phyloP scores from a whole-genome alignment of 2,329 filamentous ascomycete species.

The Claviceps cyperi region DNA sequence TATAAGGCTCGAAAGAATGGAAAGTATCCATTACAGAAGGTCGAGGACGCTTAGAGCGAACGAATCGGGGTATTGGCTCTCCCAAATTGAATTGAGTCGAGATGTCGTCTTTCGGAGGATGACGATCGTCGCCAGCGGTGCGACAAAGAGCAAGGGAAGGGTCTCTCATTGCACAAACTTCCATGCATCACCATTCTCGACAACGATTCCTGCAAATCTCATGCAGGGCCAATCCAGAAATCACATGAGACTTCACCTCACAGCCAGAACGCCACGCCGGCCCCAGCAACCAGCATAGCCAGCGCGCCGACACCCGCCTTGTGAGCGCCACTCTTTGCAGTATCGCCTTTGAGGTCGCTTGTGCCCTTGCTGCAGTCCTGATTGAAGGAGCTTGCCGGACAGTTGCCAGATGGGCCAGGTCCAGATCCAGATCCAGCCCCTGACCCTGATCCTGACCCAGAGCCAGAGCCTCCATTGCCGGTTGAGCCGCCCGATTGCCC shows the following conservation, averaged over 20 bases:
- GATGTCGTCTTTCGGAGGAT: too few relatives aligned
- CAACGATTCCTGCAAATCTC: too few relatives aligned
- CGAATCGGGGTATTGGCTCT: too few relatives aligned
- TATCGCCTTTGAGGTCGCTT: conserved; percentile 10
- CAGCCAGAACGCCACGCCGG: conserved; percentile 21
- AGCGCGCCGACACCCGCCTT: conserved; percentile 21
- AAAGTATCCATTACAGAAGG: too few relatives aligned
- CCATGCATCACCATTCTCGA: too few relatives aligned
- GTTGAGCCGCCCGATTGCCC: neutral
- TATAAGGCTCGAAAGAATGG: too few relatives aligned
- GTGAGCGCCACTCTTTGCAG: conserved; percentile 18
- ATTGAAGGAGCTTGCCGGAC: conserved; percentile 24
- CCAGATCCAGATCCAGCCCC: too few relatives aligned
- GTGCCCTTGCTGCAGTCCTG: conserved; percentile 21
- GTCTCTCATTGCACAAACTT: too few relatives aligned
- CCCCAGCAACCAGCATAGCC: conserved; percentile 23
- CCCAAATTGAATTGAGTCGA: too few relatives aligned
- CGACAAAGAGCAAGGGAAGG: neutral
- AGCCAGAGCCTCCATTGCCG: conserved; percentile 13
- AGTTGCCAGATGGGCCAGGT: conserved; percentile 13
- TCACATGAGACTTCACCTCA: conserved; percentile 8
- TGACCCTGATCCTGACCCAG: conserved; percentile 5
- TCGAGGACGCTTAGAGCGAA: too few relatives aligned
- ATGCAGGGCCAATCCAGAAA: too few relatives aligned
- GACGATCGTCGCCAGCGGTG: too few relatives aligned